Evolutionary conservation across 805 yeast species (phyloP), one percentile per base, ranked within the genome.

Genomic region (Ogataea trehalophila): DNA sequence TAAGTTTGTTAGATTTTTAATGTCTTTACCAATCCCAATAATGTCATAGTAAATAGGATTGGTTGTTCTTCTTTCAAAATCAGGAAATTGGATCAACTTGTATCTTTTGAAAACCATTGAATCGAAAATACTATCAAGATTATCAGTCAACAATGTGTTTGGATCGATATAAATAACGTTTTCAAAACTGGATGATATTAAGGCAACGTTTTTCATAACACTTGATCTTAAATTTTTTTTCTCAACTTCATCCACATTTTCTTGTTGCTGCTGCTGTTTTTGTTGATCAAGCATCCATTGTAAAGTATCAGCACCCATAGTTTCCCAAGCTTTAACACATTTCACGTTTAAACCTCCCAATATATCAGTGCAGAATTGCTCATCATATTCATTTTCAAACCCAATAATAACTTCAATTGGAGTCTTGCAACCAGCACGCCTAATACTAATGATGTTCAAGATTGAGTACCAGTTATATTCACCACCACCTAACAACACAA

Each of bases 1-100:
- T 11, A 29, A 29, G 14, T 31, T 37, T 59, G 56, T 26, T 9
- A 11, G 18, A 71, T 68, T 0, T 75, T 68, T 36, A 62, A 46
- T 9, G 78, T 63, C 1, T 76, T 82, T 0, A 84, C 37, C 39
- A 22, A 33, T 86, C 83, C 36, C 23, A n/a, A 35, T 86, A 49
- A 86, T 79, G 15, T 76, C 73, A 61, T 83, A 86, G 55, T 74
- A 81, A 33, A 67, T 66, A 5, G 92, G 91, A 1, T 83, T 75
- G 2, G 87, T 84, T 8, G 87, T 79, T 48, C 92, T 72, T 59
- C 80, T 76, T 92, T 92, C 86, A 61, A 79, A 86, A 64, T 86
- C 95, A 2, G 91, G 89, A 87, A 91, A 86, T 35, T 76, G 55
- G 16, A 79, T 62, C 50, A 76, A 57, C 45, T 81, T 79, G 43